Evolutionary conservation across 768 basidiomycete genomes (phyloP), one percentile per base, ranked within the genome.

Genomic region (Calocybe cyanea): DNA sequence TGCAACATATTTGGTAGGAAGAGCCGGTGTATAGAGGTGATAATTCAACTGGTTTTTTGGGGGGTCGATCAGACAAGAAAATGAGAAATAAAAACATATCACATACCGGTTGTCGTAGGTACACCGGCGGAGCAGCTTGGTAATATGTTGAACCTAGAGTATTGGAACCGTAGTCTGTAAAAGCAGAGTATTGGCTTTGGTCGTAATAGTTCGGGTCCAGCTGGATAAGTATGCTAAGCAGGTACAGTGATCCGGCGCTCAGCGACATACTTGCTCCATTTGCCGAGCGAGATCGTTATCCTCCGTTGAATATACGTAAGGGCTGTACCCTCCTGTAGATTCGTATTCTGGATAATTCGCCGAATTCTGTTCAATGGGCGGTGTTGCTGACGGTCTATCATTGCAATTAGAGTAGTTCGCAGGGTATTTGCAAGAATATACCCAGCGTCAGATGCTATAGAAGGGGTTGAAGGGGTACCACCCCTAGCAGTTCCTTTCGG

Each of bases 21-120:
- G 70, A 55, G 77, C 76, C 2, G 79, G 77, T 3, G 88, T 85
- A 69, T 99, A 99, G 23, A 97, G 76, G 54, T 97, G 92, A 59
- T 99, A 92, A 59, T 96, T 82, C 37, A 98, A 77, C 91, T 95
- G 57, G n/a, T n/a, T n/a, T n/a, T n/a, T n/a, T n/a, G n/a, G n/a
- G n/a, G n/a, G n/a, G n/a, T n/a, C n/a, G 35, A 42, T 28, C 5
- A 11, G 11, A 28, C 25, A 43, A 59, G 34, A 43, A 39, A 34
- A 33, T 43, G 43, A 24, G 32, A 43, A 56, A 40, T 7, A 17
- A 48, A 20, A 10, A 43, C 28, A 33, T 36, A 43, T 44, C n/a
- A 48, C 69, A 55, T 59, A 91, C 89, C 17, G 88, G 85, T 57
- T 89, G 86, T n/a, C 77, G 77, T 47, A 80, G 56, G 56, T 77